Evolutionary conservation across 1,139 yeast genomes (phyloP).

Genomic region (Geotrichum europaeum): DNA sequence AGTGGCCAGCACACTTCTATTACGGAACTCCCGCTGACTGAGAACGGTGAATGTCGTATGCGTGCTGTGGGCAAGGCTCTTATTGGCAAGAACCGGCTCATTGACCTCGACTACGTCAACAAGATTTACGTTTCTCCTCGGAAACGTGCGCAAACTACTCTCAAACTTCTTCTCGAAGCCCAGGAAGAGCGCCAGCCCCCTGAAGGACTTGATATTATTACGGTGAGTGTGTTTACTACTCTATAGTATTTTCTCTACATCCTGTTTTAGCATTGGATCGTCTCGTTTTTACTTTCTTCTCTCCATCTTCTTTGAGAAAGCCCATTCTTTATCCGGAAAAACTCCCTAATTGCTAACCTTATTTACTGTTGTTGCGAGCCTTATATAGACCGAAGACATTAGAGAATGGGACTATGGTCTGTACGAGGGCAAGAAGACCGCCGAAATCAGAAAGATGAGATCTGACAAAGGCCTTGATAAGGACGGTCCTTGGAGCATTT

Average conservation of each 20-base stretch:
- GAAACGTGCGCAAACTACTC: constrained; percentile 68
- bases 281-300: too few relatives aligned
- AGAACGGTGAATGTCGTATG: constrained; percentile 73
- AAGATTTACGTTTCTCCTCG: constrained; percentile 76
- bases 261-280: neutral
- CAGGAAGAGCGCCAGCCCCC: constrained; percentile 2
- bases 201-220: constrained; percentile 1
- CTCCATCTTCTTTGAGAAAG: neutral
- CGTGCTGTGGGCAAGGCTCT: constrained; percentile 62
- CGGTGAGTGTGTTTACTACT: constrained; percentile 3
- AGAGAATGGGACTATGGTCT: constrained; percentile 97
- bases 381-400: constrained; percentile 52
- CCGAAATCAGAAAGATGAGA: constrained; percentile 58
- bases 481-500: constrained; percentile 62
- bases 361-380: constrained; percentile 24
- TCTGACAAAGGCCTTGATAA: constrained; percentile 51
- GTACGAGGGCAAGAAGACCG: constrained; percentile 76
- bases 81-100: constrained; percentile 54
- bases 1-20: constrained; percentile 85
- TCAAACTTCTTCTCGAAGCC: constrained; percentile 45
- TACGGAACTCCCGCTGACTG: constrained; percentile 75
- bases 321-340: neutral
- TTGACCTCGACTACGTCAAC: constrained; percentile 58
- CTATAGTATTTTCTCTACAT: neutral
- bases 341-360: neutral